Evolutionary conservation across 2,329 filamentous ascomycete species (phyloP).

Genomic region (Macrophomina phaseolina): DNA sequence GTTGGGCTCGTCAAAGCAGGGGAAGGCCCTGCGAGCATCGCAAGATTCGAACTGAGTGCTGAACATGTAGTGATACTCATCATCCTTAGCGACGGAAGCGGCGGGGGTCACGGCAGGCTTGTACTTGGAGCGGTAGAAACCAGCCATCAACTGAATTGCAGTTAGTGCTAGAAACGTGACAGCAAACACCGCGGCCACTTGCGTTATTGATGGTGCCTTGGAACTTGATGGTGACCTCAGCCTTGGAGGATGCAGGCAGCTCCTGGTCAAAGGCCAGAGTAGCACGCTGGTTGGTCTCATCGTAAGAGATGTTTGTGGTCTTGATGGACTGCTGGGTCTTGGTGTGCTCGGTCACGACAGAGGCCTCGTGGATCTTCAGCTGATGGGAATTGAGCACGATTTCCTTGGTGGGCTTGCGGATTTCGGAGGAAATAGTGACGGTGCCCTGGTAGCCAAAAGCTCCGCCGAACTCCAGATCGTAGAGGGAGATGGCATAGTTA

Average conservation of each 20-base stretch:
- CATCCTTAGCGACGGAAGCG: constrained; percentile 76
- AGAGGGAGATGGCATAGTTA: constrained; percentile 85
- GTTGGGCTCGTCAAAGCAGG: constrained; percentile 94
- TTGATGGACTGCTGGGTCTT: constrained; percentile 64
- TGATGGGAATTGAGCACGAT: constrained; percentile 86
- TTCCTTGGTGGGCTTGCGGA: constrained; percentile 74
- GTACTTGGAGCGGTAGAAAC: constrained; percentile 94
- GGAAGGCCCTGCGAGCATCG: constrained; percentile 92
- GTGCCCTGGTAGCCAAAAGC: constrained; percentile 84
- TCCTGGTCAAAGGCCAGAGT: constrained; percentile 78
- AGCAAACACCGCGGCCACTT: constrained; percentile 24
- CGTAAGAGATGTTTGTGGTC: constrained; percentile 74
- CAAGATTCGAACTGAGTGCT: constrained; percentile 98
- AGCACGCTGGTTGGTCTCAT: constrained; percentile 82
- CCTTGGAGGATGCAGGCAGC: constrained; percentile 70
- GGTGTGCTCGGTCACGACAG: constrained; percentile 64
- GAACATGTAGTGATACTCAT: constrained; percentile 70
- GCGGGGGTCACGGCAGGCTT: constrained; percentile 76
- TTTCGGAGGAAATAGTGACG: constrained; percentile 78
- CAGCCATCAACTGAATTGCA: constrained; percentile 67
- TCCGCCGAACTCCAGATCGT: constrained; percentile 73
- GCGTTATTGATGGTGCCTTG: constrained; percentile 84
- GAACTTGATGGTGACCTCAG: constrained; percentile 73
- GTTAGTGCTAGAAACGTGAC: background rate
- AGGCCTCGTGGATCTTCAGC: constrained; percentile 74